A percentile compares a stretch with the other conserved stretches of the same genome.
Evolutionary conservation across 1,284 basidiomycete species (phyloP).

Genomic region (Leucoagaricus sp.): DNA sequence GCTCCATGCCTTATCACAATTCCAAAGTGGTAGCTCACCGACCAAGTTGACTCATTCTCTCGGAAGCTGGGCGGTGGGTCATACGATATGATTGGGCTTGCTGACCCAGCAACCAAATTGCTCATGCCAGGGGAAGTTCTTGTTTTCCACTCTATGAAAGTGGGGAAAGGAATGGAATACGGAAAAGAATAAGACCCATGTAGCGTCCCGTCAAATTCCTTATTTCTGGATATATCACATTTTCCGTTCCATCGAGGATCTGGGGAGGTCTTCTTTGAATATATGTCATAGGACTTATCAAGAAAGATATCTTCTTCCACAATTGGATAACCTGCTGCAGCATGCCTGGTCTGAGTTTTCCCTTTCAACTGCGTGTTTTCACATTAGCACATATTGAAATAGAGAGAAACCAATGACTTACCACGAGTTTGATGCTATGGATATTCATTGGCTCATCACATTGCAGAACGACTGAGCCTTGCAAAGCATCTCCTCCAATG

Average conservation of each 20-base stretch:
- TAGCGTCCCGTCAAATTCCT: constrained; percentile 23
- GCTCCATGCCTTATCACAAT: neutral
- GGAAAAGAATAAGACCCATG: constrained; percentile 26
- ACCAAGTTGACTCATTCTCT: neutral
- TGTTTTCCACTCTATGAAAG: constrained; percentile 17
- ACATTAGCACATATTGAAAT: neutral
- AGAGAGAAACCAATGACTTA: neutral
- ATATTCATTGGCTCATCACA: neutral
- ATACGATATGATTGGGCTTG: neutral
- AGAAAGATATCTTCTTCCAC: neutral
- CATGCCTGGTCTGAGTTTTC: neutral
- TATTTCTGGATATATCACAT: neutral
- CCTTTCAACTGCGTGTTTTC: neutral
- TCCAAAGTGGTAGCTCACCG: neutral
- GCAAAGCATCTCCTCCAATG: neutral
- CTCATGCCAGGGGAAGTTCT: neutral
- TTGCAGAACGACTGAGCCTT: neutral
- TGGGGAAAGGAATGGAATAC: constrained; percentile 28
- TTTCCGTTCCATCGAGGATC: constrained; percentile 9
- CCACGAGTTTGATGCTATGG: neutral
- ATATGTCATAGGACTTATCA: neutral
- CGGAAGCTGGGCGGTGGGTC: constrained; percentile 1
- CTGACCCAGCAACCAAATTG: neutral
- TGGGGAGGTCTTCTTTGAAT: constrained; percentile 9
- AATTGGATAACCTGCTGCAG: neutral